These are phyloP conservation scores for Xylariaceae sp. DNA, from an alignment of 2,329 filamentous ascomycete genomes.

Conservation along the genomic window DNA sequence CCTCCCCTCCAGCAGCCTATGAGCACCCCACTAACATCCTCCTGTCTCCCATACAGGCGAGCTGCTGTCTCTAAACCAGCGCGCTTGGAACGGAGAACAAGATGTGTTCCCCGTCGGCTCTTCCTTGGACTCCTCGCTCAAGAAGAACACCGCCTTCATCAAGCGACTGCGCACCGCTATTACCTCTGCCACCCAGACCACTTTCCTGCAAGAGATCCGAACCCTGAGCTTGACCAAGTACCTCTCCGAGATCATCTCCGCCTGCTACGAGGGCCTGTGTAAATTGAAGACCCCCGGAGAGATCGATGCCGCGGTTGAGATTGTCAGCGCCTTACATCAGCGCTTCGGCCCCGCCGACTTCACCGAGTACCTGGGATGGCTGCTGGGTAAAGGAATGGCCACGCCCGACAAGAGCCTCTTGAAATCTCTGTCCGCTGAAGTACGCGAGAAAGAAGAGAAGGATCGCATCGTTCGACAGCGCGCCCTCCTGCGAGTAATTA, in stretches of 20 bases:
- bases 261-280: constrained; percentile 90
- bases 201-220: constrained; percentile 85
- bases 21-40: constrained; percentile 2
- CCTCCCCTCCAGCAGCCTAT: not conserved
- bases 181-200: constrained; percentile 70
- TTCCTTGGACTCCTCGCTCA: constrained; percentile 88
- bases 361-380: constrained; percentile 87
- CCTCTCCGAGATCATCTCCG: constrained; percentile 92
- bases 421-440: constrained; percentile 74
- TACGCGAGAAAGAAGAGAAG: constrained; percentile 92
- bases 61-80: constrained; percentile 81
- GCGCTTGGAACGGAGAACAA: constrained; percentile 87
- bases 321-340: constrained; percentile 92
- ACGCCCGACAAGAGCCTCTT: constrained; percentile 82
- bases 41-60: constrained; percentile 57
- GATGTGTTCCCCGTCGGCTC: constrained; percentile 74
- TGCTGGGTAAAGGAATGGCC: constrained; percentile 83
- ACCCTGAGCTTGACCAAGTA: constrained; percentile 93
- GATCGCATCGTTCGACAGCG: constrained; percentile 84
- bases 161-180: constrained; percentile 91
- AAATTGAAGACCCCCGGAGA: constrained; percentile 89
- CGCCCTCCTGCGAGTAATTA: constrained; percentile 81
- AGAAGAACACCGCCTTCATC: constrained; percentile 98
- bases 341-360: constrained; percentile 88
- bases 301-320: constrained; percentile 85